These are phyloP conservation scores for Penicillium soppii DNA, from an alignment of 495 filamentous ascomycete genomes.

Conservation along the genomic window DNA sequence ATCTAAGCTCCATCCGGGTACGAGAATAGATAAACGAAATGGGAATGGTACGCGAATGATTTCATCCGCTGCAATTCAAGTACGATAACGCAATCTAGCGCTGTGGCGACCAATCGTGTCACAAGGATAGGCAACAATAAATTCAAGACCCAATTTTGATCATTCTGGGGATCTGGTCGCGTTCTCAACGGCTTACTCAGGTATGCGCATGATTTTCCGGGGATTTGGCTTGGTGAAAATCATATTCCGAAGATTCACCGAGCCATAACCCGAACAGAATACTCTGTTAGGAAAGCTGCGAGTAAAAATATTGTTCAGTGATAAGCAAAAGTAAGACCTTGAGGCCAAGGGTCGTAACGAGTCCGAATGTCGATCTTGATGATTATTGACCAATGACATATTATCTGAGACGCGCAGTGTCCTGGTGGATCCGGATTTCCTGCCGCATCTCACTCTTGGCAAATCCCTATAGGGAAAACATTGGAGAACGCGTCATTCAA, in stretches of 20 bases:
- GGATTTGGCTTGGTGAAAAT: too few relatives aligned
- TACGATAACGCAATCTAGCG: background rate
- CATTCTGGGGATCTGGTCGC: too few relatives aligned
- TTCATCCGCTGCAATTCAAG: background rate
- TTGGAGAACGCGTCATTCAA: constrained; percentile 19
- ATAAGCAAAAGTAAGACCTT: constrained; percentile 1
- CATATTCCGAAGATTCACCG: background rate
- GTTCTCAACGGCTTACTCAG: too few relatives aligned
- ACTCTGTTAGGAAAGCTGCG: background rate
- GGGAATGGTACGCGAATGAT: background rate
- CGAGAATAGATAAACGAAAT: background rate
- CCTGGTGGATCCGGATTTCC: constrained; percentile 13
- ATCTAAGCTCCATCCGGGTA: background rate
- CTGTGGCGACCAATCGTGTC: background rate
- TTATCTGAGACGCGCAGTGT: constrained; percentile 9
- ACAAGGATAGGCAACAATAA: background rate
- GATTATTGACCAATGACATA: constrained; percentile 6
- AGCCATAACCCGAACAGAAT: background rate
- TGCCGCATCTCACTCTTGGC: constrained; percentile 4
- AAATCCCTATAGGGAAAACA: constrained; percentile 14
- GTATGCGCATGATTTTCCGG: too few relatives aligned
- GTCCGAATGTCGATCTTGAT: constrained; percentile 10
- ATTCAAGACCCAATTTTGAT: too few relatives aligned
- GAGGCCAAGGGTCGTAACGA: background rate
- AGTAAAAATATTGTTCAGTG: background rate